A percentile compares a stretch with the other conserved stretches of the same genome.
Evolutionary conservation across 345 rosid species (phyloP).

Genomic region (Brassica rapa): DNA sequence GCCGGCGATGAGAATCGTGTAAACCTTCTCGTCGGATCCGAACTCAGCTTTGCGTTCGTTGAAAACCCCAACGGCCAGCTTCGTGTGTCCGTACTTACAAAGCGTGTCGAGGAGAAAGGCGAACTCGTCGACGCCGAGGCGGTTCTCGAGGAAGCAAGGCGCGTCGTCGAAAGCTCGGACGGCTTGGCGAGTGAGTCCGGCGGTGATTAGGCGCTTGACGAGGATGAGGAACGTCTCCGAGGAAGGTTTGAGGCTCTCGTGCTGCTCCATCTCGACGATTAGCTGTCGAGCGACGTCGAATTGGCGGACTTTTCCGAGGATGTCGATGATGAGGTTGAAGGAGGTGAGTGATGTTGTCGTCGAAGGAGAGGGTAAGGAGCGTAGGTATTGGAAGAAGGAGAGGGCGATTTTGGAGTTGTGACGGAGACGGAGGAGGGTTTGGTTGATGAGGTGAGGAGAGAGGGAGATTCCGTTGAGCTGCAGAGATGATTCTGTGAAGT

Average conservation of each 20-base stretch:
- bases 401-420: not conserved
- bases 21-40: not conserved
- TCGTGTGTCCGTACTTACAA: not conserved
- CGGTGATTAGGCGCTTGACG: not conserved
- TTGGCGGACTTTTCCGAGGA: not conserved
- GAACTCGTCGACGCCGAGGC: not conserved
- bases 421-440: not conserved
- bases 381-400: not conserved
- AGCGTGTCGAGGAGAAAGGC: not conserved
- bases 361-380: not conserved
- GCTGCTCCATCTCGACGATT: not conserved
- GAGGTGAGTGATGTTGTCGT: not conserved
- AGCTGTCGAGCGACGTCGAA: not conserved
- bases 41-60: not conserved
- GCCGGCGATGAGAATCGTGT: not conserved
- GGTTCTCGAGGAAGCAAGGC: not conserved
- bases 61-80: not conserved
- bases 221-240: not conserved
- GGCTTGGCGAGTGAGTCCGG: not conserved
- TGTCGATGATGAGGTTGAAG: not conserved
- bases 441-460: not conserved
- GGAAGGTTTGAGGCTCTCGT: not conserved
- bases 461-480: not conserved
- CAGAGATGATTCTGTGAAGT: not conserved
- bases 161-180: not conserved